Base-by-base conservation (phyloP, 495 filamentous ascomycete genomes). In the Trichoderma virens region DNA sequence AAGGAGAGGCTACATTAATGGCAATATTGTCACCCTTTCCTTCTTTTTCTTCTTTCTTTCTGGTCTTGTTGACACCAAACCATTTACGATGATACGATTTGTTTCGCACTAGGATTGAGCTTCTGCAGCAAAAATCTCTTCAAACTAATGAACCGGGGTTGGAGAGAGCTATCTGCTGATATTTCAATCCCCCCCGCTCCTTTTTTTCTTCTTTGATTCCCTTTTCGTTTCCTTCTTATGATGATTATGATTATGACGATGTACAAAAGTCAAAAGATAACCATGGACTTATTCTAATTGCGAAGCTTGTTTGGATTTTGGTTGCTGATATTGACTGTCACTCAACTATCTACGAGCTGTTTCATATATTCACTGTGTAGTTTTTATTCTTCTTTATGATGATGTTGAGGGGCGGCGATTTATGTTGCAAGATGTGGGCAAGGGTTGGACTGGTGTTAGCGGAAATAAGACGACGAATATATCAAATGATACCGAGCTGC, bases 1-100 rank as follows among this genome's bases (percentile, higher is more conserved):
- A 84, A 83, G 62, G 86, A 90, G 70, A 83, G 82, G 69, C 79
- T 86, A 63, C 84, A 88, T 72, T 87, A 68, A 71, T 39, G 31
- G 30, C 9, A 7, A 3, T 20, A n/a, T 2, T 8, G 51, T 9
- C 27, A 7, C 34, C 34, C 11, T 45, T 7, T 18, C 16, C 3
- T 20, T 45, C 41, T 5, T 45, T 13, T 45, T 18, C 16, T 45
- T 45, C 18, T 20, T 18, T 27, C 5, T 16, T 39, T 6, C 14
- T 34, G 20, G 6, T 30, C 23, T 5, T 34, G n/a, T 35, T 39
- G 8, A 61, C 23, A 61, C 11, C 59, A 35, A 9, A 23, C 59
- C 6, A 35, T 34, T 39, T 61, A 35, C 13, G 59, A 61, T 35
- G 31, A 4, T 11, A 61, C 59, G 59, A 61, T 1, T 39, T 61